Percentiles rank a stretch among this genome's conserved stretches.
These are phyloP conservation scores for Harringtonia aguacate DNA, from an alignment of 2,329 filamentous ascomycete genomes.

Conservation along the genomic window DNA sequence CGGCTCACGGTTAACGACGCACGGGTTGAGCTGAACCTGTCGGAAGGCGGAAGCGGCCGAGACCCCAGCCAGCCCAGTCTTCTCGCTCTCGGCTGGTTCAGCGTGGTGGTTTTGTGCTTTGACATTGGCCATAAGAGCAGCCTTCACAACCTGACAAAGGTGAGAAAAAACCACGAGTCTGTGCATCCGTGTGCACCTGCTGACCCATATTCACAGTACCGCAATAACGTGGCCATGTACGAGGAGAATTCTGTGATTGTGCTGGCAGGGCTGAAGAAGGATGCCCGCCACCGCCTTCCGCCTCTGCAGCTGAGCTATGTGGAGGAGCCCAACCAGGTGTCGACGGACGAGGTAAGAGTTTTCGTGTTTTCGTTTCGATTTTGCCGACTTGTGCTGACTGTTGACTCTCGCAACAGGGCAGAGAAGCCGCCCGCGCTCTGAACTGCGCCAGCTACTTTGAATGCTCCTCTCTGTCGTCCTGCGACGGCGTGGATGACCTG, in stretches of 20 bases:
- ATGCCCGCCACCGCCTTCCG: slow-evolving; percentile 10
- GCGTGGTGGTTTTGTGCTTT: slow-evolving; percentile 13
- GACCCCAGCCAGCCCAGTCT: slow-evolving; percentile 7
- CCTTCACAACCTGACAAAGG: slow-evolving; percentile 8
- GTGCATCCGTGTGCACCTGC: not conserved
- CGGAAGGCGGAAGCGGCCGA: slow-evolving; percentile 9
- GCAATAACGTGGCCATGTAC: slow-evolving; percentile 12
- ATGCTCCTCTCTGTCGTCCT: slow-evolving; percentile 11
- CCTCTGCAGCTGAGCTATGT: slow-evolving; percentile 11
- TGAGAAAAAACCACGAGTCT: not conserved
- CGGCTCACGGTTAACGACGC: slow-evolving; percentile 6
- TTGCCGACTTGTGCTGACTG: too few species aligned
- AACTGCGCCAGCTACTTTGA: slow-evolving; percentile 12
- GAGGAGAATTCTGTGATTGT: slow-evolving; percentile 12
- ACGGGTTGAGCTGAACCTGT: slow-evolving; percentile 10
- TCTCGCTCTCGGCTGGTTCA: slow-evolving; percentile 11
- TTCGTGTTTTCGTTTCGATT: not conserved
- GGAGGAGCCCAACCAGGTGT: slow-evolving; percentile 10
- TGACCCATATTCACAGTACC: slow-evolving; percentile 3
- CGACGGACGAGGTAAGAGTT: slow-evolving; percentile 2
- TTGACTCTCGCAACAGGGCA: not conserved
- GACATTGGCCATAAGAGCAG: slow-evolving; percentile 9
- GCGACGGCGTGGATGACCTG: slow-evolving; percentile 12
- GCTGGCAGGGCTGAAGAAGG: slow-evolving; percentile 14
- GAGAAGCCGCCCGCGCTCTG: slow-evolving; percentile 2